A percentile compares a stretch with the other conserved stretches of the same genome.
phyloP scores from a whole-genome alignment of 305 asterid species.

The Fraxinus ornus region DNA sequence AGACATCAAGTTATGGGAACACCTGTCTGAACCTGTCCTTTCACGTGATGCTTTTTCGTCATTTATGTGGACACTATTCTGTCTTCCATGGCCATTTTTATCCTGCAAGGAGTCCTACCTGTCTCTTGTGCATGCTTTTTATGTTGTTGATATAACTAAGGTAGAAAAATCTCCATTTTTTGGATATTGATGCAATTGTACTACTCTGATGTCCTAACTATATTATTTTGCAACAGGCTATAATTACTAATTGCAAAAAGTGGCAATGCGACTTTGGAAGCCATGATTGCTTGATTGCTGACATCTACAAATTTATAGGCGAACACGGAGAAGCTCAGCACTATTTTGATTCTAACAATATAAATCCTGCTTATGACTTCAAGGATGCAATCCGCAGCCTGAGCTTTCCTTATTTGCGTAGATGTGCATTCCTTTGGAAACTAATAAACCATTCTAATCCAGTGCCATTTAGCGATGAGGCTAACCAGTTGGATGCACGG shows the following conservation, averaged over 20 bases:
- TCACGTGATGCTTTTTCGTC: constrained; percentile 85
- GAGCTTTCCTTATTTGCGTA: constrained; percentile 79
- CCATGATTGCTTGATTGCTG: constrained; percentile 54
- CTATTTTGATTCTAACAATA: constrained; percentile 50
- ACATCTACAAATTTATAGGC: constrained; percentile 48
- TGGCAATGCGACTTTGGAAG: constrained; percentile 33
- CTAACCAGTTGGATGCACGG: constrained; percentile 45
- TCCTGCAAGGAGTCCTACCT: constrained; percentile 69
- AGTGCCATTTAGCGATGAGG: constrained; percentile 59
- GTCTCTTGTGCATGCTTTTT: constrained; percentile 81
- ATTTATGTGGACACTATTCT: constrained; percentile 88
- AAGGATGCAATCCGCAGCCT: constrained; percentile 65
- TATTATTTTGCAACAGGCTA: constrained; percentile 50
- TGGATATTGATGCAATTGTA: constrained; percentile 12
- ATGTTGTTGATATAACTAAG: constrained; percentile 69
- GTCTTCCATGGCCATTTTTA: constrained; percentile 80
- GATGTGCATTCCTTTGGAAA: constrained; percentile 93
- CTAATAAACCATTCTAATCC: constrained; percentile 56
- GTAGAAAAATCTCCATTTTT: constrained; percentile 36
- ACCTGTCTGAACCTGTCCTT: constrained; percentile 73
- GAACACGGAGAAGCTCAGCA: constrained; percentile 47
- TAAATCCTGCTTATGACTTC: constrained; percentile 49
- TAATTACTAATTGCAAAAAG: constrained; percentile 43
- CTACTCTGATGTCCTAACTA: constrained; percentile 20
- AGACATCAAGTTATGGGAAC: constrained; percentile 74